phyloP scores from a whole-genome alignment of 805 yeast species.

The Barnettozyma siamensis region DNA sequence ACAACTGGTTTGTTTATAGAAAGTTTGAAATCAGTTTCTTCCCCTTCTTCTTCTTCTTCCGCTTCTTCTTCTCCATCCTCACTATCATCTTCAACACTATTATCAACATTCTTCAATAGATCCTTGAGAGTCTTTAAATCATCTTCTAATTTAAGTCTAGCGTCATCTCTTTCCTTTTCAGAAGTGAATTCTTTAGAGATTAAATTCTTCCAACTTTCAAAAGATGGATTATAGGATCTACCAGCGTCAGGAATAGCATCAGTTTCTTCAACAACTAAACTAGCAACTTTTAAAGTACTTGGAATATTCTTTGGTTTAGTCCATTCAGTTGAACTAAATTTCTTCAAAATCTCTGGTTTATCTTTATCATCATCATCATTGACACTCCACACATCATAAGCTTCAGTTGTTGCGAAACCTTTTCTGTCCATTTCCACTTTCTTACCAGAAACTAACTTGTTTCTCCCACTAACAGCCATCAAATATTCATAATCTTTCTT shows the following conservation, averaged over 20 bases:
- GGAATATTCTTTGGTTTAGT: constrained; percentile 52
- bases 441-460: constrained; percentile 45
- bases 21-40: constrained; percentile 38
- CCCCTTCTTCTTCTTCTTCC: constrained; percentile 27
- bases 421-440: constrained; percentile 55
- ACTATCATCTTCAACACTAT: constrained; percentile 45
- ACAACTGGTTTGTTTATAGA: constrained; percentile 70
- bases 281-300: constrained; percentile 43
- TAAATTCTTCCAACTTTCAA: constrained; percentile 73
- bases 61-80: constrained; percentile 32
- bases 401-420: constrained; percentile 50
- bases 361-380: constrained; percentile 18
- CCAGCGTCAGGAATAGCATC: constrained; percentile 71
- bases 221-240: constrained; percentile 86
- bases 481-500: constrained; percentile 58
- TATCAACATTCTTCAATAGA: constrained; percentile 57
- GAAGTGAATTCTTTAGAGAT: constrained; percentile 58
- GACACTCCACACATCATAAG: constrained; percentile 69
- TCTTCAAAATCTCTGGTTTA: constrained; percentile 36
- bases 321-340: constrained; percentile 38
- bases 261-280: constrained; percentile 47
- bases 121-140: constrained; percentile 58
- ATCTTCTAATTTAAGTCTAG: constrained; percentile 54
- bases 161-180: constrained; percentile 64
- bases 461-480: constrained; percentile 71